Evolutionary conservation across 2,329 filamentous ascomycete species (phyloP).

Genomic region (Dichotomopilus funicola): DNA sequence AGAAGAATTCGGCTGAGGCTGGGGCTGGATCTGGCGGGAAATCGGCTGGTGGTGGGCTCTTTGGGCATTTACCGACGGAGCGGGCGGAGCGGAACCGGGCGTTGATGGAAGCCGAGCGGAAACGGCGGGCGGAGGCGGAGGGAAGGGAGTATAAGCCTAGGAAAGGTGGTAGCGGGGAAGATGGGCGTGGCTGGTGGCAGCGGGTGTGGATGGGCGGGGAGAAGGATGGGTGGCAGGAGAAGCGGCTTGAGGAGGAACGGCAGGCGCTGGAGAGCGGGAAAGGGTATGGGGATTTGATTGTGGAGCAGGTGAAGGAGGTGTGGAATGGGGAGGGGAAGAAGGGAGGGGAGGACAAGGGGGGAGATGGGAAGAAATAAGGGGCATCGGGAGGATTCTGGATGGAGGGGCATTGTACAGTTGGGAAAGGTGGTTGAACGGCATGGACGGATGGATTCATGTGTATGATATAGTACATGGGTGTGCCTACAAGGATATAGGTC

Average conservation of each 20-base stretch:
- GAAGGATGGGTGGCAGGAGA: constrained; percentile 47
- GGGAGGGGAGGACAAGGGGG: constrained; percentile 27
- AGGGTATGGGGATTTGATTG: constrained; percentile 50
- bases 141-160: constrained; percentile 22
- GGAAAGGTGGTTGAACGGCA: too few relatives aligned
- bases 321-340: constrained; percentile 26
- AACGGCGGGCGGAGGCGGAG: constrained; percentile 30
- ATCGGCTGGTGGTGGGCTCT: background rate
- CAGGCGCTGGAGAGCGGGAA: constrained; percentile 50
- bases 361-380: constrained; percentile 18
- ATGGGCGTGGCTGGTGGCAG: constrained; percentile 12
- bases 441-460: too few relatives aligned
- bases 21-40: too few relatives aligned
- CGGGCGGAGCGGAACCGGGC: constrained; percentile 42
- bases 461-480: too few relatives aligned
- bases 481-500: too few relatives aligned
- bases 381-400: constrained; percentile 4
- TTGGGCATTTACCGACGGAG: constrained; percentile 50
- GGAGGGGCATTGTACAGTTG: background rate
- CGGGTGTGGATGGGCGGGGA: constrained; percentile 53
- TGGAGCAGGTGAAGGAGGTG: constrained; percentile 52
- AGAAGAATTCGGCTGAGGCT: background rate
- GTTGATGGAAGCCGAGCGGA: constrained; percentile 41
- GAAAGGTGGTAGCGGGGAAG: background rate
- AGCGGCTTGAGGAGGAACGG: constrained; percentile 45